Base-by-base conservation (phyloP, 2,329 filamentous ascomycete genomes). In the Phoma sp. region DNA sequence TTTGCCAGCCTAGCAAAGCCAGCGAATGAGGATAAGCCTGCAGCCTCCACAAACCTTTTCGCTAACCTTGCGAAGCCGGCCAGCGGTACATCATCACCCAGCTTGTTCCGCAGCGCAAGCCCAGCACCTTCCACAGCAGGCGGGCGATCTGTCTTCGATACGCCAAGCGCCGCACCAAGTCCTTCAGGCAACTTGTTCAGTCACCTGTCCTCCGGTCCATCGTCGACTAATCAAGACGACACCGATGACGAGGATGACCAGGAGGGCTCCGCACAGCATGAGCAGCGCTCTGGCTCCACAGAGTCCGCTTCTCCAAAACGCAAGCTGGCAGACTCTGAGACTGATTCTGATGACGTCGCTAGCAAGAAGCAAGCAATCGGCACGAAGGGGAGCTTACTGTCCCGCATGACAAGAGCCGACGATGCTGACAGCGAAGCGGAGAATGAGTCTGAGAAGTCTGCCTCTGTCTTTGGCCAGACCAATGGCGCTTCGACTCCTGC, bases 181-280 rank as follows among this genome's bases (percentile, higher is more conserved):
- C 61, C 67, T 4, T 58, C 58, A 24, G 48, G 57, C 14, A 75
- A 74, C 36, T 66, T 71, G 9, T 75, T 75, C 38, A 66, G 66
- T 1, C 72, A 75, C 43, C 53, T 75, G 11, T 73, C 70, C 7
- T 69, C 69, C n/a, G 68, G 60, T 10, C 51, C 65, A 13, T 71
- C 70, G 10, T 71, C 70, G 1, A 64, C 64, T 45, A 58, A 69
- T 36, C 67, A 74, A 25, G 65, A 69, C 7, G 68, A 73, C 39
- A 62, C 64, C 2, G 66, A 67, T 13, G 68, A 50, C 2, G 52
- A 60, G 3, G 52, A 59, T 2, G 56, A 65, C 18, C 60, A 55
- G 23, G 59, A 63, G 7, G 60, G 57, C 38, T 40, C 47, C 29
- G 48, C 51, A 24, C 41, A 57, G 22, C 47, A 53, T 8, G 55